phyloP scores from a whole-genome alignment of 306 rosid genomes.

The Begonia loranthoides region DNA sequence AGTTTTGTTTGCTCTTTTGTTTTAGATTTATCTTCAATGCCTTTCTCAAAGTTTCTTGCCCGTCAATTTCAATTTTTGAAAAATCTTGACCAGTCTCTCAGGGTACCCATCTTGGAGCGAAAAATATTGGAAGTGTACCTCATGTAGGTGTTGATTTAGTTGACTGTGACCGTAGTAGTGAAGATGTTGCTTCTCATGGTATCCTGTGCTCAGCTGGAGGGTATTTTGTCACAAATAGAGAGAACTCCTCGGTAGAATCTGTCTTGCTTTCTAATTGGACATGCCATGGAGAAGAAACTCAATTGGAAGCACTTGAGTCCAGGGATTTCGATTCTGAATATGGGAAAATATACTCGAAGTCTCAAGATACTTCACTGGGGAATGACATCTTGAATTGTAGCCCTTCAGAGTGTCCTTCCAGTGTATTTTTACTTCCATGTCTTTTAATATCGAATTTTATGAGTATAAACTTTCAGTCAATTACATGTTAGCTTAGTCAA shows the following conservation, averaged over 20 bases:
- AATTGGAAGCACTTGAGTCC: conserved; percentile 15
- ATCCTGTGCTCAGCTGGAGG: conserved; percentile 20
- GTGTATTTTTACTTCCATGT: conserved; percentile 27
- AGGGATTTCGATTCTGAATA: conserved; percentile 10
- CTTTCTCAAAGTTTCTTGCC: too few relatives aligned
- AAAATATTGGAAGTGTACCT: conserved; percentile 22
- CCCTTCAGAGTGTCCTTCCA: conserved; percentile 32
- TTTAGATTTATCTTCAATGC: too few relatives aligned
- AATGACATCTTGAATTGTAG: conserved; percentile 24
- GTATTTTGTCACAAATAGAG: conserved; percentile 14
- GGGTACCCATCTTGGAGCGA: conserved; percentile 17
- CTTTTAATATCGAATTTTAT: conserved; percentile 6
- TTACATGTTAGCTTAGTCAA: background rate
- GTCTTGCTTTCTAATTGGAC: conserved; percentile 14
- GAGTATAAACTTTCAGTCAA: conserved; percentile 6
- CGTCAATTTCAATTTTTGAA: too few relatives aligned
- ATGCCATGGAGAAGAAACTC: conserved; percentile 18
- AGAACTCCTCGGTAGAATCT: conserved; percentile 18
- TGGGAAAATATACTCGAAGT: conserved; percentile 21
- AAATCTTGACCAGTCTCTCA: conserved; percentile 16
- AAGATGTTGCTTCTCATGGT: conserved; percentile 17
- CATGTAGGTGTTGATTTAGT: conserved; percentile 27
- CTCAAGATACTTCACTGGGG: conserved; percentile 19
- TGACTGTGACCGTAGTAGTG: conserved; percentile 20
- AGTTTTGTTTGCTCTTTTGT: too few relatives aligned